A percentile compares a stretch with the other conserved stretches of the same genome.
Conservation (phyloP, 2,329 filamentous ascomycete species). For the Exophiala alcalophila region DNA sequence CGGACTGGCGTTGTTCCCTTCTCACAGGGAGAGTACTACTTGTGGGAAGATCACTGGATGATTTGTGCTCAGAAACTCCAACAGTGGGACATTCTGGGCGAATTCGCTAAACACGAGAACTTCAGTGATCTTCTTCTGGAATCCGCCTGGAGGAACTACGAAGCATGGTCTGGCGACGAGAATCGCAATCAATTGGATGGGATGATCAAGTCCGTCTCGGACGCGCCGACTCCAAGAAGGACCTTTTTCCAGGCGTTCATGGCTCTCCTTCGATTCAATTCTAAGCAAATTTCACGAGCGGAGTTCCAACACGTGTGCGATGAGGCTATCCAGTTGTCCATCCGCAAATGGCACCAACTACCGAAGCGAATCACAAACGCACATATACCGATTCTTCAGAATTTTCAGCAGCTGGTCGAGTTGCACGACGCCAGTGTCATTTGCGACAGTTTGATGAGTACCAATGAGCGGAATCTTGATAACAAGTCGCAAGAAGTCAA, state of each 20-base stretch:
- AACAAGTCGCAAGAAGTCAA: slow-evolving; percentile 95
- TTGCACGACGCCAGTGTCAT: slow-evolving; percentile 97
- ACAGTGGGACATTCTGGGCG: slow-evolving; percentile 96
- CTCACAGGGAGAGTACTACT: slow-evolving; percentile 93
- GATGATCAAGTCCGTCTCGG: slow-evolving; percentile 94
- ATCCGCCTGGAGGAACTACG: slow-evolving; percentile 90
- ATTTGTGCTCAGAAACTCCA: slow-evolving; percentile 96
- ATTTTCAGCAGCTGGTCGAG: slow-evolving; percentile 97
- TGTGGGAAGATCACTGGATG: slow-evolving; percentile 99
- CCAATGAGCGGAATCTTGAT: slow-evolving; percentile 80
- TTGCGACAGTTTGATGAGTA: slow-evolving; percentile 82
- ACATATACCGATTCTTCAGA: slow-evolving; percentile 90
- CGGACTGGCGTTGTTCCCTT: slow-evolving; percentile 94
- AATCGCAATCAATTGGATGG: slow-evolving; percentile 86
- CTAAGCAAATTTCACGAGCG: slow-evolving; percentile 72
- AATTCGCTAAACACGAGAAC: slow-evolving; percentile 98
- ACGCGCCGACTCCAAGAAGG: slow-evolving; percentile 88
- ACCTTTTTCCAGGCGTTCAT: slow-evolving; percentile 99
- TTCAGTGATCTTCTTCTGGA: slow-evolving; percentile 94
- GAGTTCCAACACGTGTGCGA: slow-evolving; percentile 92
- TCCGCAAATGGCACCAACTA: slow-evolving; percentile 98
- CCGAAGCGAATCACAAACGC: slow-evolving; percentile 89
- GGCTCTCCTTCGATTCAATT: slow-evolving; percentile 89
- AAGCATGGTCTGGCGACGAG: slow-evolving; percentile 86
- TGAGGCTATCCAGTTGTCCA: slow-evolving; percentile 94